These are phyloP conservation scores for Microsporum canis DNA, from an alignment of 2,329 filamentous ascomycete genomes.

Conservation along the genomic window DNA sequence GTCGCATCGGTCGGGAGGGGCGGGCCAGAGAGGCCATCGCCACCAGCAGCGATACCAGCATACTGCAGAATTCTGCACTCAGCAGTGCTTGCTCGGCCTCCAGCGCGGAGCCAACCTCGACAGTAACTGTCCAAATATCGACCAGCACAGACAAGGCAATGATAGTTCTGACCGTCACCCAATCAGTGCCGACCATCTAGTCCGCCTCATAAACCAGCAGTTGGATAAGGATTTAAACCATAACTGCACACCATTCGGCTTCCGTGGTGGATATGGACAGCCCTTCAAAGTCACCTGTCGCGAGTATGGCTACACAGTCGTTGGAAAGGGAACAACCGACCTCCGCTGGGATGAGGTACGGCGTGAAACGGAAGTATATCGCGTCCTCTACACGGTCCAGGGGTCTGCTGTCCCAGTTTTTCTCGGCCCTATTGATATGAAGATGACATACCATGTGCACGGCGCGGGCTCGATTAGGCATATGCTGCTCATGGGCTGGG, in stretches of 20 bases:
- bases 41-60: constrained; percentile 7
- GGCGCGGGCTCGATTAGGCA: constrained; percentile 20
- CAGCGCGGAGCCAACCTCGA: constrained; percentile 16
- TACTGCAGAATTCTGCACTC: constrained; percentile 19
- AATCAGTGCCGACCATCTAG: constrained; percentile 14
- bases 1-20: no score
- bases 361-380: constrained; percentile 19
- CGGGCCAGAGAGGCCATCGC: neutral
- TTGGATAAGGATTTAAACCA: constrained; percentile 20
- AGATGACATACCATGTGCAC: constrained; percentile 21
- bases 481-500: constrained; percentile 25
- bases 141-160: constrained; percentile 13
- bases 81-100: constrained; percentile 21
- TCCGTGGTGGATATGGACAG: constrained; percentile 19
- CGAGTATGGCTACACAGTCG: constrained; percentile 17
- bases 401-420: constrained; percentile 23
- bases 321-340: constrained; percentile 25
- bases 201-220: constrained; percentile 19
- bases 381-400: constrained; percentile 17
- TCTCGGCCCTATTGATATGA: constrained; percentile 19
- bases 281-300: constrained; percentile 23
- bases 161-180: constrained; percentile 13
- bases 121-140: constrained; percentile 19
- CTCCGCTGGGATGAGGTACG: constrained; percentile 18
- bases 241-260: constrained; percentile 20